phyloP scores from a whole-genome alignment of 2,329 filamentous ascomycete species.

The Fusarium setosum region DNA sequence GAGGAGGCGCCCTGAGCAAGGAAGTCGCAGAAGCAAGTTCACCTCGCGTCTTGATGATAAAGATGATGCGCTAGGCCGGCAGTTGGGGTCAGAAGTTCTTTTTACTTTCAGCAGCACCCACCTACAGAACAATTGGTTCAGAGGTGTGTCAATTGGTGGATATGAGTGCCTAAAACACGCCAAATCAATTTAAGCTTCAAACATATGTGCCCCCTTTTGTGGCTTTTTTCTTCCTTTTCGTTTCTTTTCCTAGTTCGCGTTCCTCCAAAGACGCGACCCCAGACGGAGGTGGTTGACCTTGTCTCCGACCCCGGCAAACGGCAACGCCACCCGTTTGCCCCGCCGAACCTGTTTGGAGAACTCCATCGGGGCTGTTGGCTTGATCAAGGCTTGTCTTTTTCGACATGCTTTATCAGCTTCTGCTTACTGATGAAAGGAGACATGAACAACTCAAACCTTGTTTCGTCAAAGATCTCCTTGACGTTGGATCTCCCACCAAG shows the following conservation, averaged over 20 bases:
- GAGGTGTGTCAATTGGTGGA: neutral
- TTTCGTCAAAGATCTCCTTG: slow-evolving; percentile 60
- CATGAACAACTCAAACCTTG: slow-evolving; percentile 39
- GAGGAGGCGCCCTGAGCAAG: slow-evolving; percentile 16
- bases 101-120: neutral
- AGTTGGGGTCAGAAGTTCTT: slow-evolving; percentile 22
- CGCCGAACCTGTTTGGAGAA: no score
- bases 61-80: slow-evolving; percentile 19
- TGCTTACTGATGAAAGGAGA: neutral
- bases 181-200: neutral
- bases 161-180: no score
- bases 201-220: no score
- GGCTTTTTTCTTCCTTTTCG: no score
- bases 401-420: neutral
- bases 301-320: slow-evolving; percentile 24
- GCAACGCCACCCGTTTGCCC: slow-evolving; percentile 34
- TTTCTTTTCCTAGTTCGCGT: neutral
- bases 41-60: slow-evolving; percentile 15
- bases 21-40: slow-evolving; percentile 38
- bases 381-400: slow-evolving; percentile 12
- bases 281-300: slow-evolving; percentile 2
- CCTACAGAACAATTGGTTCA: neutral
- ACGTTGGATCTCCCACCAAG: slow-evolving; percentile 77
- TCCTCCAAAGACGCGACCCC: slow-evolving; percentile 2
- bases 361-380: neutral